phyloP scores from a whole-genome alignment of 768 basidiomycete species.

The Pulveroboletus frians region DNA sequence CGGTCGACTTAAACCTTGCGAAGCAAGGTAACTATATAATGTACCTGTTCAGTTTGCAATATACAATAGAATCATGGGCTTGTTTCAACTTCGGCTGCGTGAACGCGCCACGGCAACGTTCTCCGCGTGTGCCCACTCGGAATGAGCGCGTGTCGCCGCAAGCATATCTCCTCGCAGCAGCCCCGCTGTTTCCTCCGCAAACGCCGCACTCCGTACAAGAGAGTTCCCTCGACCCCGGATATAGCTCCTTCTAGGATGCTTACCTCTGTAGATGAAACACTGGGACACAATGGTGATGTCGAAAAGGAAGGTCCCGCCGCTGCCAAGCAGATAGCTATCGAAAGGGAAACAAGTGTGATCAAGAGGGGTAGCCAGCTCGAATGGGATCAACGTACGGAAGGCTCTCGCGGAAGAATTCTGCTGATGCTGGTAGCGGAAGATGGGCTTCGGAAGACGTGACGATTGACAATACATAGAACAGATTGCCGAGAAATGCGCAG shows the following conservation, averaged over 20 bases:
- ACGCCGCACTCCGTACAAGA: conserved; percentile 21
- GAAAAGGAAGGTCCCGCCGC: conserved; percentile 88
- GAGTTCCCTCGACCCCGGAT: conserved; percentile 27
- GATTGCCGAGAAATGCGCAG: conserved; percentile 90
- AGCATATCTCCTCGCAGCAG: conserved; percentile 41
- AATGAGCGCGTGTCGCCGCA: conserved; percentile 26
- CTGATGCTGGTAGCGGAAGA: conserved; percentile 54
- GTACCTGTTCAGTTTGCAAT: background rate
- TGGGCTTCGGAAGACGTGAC: conserved; percentile 65
- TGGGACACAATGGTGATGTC: conserved; percentile 90
- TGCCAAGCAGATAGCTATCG: conserved; percentile 79
- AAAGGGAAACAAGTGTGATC: background rate
- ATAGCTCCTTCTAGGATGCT: conserved; percentile 31
- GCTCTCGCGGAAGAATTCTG: conserved; percentile 70
- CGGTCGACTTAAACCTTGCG: too few relatives aligned
- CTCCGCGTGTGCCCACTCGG: conserved; percentile 22
- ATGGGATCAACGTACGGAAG: conserved; percentile 60
- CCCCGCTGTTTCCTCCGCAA: conserved; percentile 47
- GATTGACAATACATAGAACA: conserved; percentile 89
- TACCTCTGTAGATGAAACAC: conserved; percentile 68
- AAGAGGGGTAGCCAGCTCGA: background rate
- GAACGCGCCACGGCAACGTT: conserved; percentile 22
- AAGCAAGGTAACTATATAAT: background rate
- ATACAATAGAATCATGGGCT: background rate
- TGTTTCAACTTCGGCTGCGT: conserved; percentile 36